Conservation (phyloP, 768 basidiomycete species). For the Tylopilus sp. region DNA sequence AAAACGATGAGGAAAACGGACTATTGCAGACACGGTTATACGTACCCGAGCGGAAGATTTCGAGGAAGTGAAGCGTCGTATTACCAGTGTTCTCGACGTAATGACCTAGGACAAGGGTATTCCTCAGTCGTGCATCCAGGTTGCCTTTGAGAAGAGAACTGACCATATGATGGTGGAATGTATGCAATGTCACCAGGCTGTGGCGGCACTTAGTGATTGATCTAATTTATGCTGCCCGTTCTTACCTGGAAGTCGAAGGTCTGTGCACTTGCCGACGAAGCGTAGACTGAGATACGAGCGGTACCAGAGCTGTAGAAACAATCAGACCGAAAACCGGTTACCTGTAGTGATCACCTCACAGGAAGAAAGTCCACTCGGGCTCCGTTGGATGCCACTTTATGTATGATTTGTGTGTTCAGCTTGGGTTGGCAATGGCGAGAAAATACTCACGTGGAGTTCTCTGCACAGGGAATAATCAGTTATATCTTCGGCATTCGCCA, state of each 20-base stretch:
- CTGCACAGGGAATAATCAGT: slow-evolving; percentile 18
- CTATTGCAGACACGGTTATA: too few species aligned
- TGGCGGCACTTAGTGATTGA: too few species aligned
- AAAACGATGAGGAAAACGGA: too few species aligned
- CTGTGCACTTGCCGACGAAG: slow-evolving; percentile 35
- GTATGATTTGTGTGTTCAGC: background rate
- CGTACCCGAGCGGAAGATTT: too few species aligned
- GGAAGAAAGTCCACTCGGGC: slow-evolving; percentile 45
- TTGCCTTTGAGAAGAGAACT: too few species aligned
- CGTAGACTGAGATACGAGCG: slow-evolving; percentile 43
- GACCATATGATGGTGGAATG: too few species aligned
- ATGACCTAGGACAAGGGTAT: too few species aligned
- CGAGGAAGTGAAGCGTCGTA: too few species aligned
- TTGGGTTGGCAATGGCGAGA: background rate
- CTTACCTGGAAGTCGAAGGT: slow-evolving; percentile 50
- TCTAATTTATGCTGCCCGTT: too few species aligned
- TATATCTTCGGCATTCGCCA: background rate
- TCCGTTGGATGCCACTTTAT: slow-evolving; percentile 50
- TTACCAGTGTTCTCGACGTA: too few species aligned
- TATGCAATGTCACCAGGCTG: too few species aligned
- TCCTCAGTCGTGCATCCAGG: too few species aligned
- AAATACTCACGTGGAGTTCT: slow-evolving; percentile 42
- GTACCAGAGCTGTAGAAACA: slow-evolving; percentile 31
- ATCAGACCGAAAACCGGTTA: slow-evolving; percentile 2
- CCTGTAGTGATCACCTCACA: slow-evolving; percentile 23